These are phyloP conservation scores for Candida nonsorbophila DNA, from an alignment of 805 yeast genomes.

Conservation along the genomic window DNA sequence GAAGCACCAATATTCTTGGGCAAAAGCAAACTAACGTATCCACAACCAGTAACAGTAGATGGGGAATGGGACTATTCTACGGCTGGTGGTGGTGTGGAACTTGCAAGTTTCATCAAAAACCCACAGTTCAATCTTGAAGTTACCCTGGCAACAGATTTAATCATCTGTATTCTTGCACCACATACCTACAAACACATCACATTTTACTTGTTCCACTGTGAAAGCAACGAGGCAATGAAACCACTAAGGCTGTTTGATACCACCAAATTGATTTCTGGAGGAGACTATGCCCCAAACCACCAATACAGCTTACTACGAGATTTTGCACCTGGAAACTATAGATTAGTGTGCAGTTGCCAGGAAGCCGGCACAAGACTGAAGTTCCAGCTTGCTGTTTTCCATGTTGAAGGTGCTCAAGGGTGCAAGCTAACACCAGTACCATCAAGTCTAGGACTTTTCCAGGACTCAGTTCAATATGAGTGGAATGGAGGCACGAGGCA, in stretches of 20 bases:
- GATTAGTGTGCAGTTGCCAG: slow-evolving; percentile 44
- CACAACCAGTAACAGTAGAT: slow-evolving; percentile 11
- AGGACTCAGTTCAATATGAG: slow-evolving; percentile 9
- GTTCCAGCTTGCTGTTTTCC: slow-evolving; percentile 21
- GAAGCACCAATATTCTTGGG: slow-evolving; percentile 12
- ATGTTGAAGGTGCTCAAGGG: neutral
- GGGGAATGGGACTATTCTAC: slow-evolving; percentile 43
- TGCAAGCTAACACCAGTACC: slow-evolving; percentile 9
- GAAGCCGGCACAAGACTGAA: slow-evolving; percentile 19
- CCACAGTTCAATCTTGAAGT: slow-evolving; percentile 45
- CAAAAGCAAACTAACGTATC: slow-evolving; percentile 25
- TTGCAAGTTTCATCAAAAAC: slow-evolving; percentile 42
- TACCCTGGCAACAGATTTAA: slow-evolving; percentile 8
- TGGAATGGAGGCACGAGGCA: slow-evolving; percentile 40
- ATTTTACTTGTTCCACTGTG: slow-evolving; percentile 40
- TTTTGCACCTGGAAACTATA: slow-evolving; percentile 33
- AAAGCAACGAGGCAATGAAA: slow-evolving; percentile 15
- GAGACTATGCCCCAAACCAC: slow-evolving; percentile 24
- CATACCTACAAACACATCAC: slow-evolving; percentile 25
- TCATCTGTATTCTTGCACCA: slow-evolving; percentile 12
- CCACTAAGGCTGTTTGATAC: slow-evolving; percentile 17
- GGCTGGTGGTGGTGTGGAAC: slow-evolving; percentile 54
- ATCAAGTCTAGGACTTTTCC: slow-evolving; percentile 31
- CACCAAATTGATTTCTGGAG: slow-evolving; percentile 25
- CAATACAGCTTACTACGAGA: slow-evolving; percentile 12